Evolutionary conservation across 179 eudicot species (phyloP), one percentile per base, ranked within the genome.

Genomic region (Silene coronaria): DNA sequence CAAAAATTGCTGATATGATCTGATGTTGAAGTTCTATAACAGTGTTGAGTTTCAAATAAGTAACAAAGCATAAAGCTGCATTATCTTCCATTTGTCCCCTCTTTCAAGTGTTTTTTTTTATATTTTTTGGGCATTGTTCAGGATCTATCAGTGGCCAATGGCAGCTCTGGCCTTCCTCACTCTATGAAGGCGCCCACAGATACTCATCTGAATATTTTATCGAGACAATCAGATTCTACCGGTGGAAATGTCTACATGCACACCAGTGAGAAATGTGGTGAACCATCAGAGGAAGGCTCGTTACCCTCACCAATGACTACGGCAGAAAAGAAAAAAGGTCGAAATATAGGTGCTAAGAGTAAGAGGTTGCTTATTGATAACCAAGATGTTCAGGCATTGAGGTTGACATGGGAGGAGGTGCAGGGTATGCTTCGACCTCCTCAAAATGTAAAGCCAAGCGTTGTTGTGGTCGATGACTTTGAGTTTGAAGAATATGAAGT

Each of bases 311-410:
- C 89, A 23, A 63, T 83, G 72, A 71, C 68, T 71, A 83, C 70
- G 53, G 80, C 86, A 60, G 97, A 93, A 78, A 84, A 84, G 81
- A 91, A 91, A 81, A 86, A 82, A 80, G 88, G 87, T 81, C 85
- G 93, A 80, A 93, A 89, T 69, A 85, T 91, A 74, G 91, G 98
- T 67, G 79, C 85, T 65, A 85, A 83, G 87, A 83, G 78, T 72
- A 86, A 85, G 83, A 85, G 88, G 79, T 70, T 85, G 80, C 84
- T 83, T 51, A 81, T 85, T 79, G 88, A 85, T 79, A 75, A 63
- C 42, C 85, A 81, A 74, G 88, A 83, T 75, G 83, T 80, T 63
- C 53, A 81, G 69, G 83, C 83, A 58, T 72, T 85, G 61, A 81
- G 74, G 74, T 79, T 83, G 77, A 81, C 84, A n/a, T 85, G 88